These are phyloP conservation scores for Diaporthe sp. DNA, from an alignment of 2,329 filamentous ascomycete species.

Conservation along the genomic window DNA sequence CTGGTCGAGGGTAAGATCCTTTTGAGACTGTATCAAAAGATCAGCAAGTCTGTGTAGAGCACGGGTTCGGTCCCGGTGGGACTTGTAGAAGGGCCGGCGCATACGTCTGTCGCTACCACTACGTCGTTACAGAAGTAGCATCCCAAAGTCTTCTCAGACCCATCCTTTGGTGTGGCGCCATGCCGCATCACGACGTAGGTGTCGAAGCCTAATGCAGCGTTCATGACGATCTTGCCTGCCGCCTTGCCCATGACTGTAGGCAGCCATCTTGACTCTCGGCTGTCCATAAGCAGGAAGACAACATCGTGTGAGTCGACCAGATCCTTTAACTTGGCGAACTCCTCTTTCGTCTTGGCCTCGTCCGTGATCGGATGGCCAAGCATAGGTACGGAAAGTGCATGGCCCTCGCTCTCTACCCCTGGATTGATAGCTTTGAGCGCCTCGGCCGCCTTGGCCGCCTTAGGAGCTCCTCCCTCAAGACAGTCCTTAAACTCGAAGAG, in stretches of 20 bases:
- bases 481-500: slow-evolving; percentile 94
- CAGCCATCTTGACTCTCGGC: slow-evolving; percentile 92
- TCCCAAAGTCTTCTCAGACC: slow-evolving; percentile 78
- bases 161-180: slow-evolving; percentile 73
- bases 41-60: slow-evolving; percentile 43
- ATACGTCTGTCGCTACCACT: slow-evolving; percentile 90
- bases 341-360: slow-evolving; percentile 74
- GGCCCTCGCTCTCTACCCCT: slow-evolving; percentile 84
- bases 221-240: slow-evolving; percentile 94
- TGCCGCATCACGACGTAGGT: slow-evolving; percentile 98
- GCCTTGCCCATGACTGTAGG: slow-evolving; percentile 97
- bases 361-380: slow-evolving; percentile 89
- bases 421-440: slow-evolving; percentile 90
- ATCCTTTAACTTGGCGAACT: slow-evolving; percentile 81
- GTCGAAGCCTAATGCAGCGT: slow-evolving; percentile 95
- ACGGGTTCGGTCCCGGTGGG: slow-evolving; percentile 54
- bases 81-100: not conserved
- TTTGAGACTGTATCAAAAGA: slow-evolving; percentile 76
- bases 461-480: slow-evolving; percentile 84
- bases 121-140: slow-evolving; percentile 99
- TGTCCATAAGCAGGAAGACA: slow-evolving; percentile 98
- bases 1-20: slow-evolving; percentile 95
- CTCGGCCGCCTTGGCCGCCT: slow-evolving; percentile 85
- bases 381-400: slow-evolving; percentile 93
- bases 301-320: slow-evolving; percentile 90